These are phyloP conservation scores for Chionographis japonica DNA, from an alignment of 106 monocot species.

Conservation along the genomic window DNA sequence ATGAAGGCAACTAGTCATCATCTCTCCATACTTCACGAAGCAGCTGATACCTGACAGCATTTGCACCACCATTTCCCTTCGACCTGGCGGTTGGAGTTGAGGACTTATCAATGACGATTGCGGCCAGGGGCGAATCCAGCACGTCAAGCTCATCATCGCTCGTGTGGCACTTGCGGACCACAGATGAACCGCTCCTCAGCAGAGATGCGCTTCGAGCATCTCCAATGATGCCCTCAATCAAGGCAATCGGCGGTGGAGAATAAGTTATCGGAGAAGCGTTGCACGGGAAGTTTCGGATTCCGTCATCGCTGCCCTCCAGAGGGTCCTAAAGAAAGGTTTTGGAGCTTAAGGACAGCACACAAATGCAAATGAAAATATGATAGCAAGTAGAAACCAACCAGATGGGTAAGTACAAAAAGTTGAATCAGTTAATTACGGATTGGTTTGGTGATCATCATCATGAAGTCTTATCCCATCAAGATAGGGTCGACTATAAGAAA, in stretches of 20 bases:
- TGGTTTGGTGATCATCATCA: no score
- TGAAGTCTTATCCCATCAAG: no score
- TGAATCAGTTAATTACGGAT: no score
- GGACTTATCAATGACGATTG: constrained; percentile 32
- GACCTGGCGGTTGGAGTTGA: constrained; percentile 3
- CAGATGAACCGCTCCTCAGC: constrained; percentile 44
- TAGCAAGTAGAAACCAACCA: no score
- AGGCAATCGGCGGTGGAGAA: constrained; percentile 42
- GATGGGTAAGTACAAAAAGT: no score
- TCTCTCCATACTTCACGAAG: constrained; percentile 70
- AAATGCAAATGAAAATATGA: no score
- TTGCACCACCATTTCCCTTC: constrained; percentile 14
- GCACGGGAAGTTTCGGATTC: constrained; percentile 50
- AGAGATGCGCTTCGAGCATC: constrained; percentile 16
- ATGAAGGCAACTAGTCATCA: constrained; percentile 21
- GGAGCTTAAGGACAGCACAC: no score
- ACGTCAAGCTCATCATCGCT: constrained; percentile 95
- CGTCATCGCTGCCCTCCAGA: constrained; percentile 21
- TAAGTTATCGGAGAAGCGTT: constrained; percentile 45
- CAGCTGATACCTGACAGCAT: constrained; percentile 58
- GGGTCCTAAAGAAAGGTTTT: constrained; percentile 25
- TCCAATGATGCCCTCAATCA: constrained; percentile 41
- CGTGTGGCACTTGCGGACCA: constrained; percentile 59
- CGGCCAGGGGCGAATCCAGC: constrained; percentile 56
- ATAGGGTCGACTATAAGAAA: no score